A percentile compares a stretch with the other conserved stretches of the same genome.
These are phyloP conservation scores for Oryza australiensis DNA, from an alignment of 176 grass and related monocot species.

Conservation along the genomic window DNA sequence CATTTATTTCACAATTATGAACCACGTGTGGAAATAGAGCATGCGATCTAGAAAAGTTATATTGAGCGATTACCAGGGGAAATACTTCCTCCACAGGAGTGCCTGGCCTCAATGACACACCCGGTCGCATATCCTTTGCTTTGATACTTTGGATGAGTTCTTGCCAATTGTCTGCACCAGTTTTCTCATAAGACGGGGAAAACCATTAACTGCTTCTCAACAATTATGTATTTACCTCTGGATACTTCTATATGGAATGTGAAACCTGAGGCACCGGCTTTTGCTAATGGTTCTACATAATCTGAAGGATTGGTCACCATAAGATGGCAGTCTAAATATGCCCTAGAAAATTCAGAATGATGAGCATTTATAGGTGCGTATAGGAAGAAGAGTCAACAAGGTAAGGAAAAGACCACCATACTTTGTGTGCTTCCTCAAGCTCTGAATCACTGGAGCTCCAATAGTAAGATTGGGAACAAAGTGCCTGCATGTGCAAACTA, in stretches of 20 bases:
- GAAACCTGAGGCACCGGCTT: slow-evolving; percentile 95
- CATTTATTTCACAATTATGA: not conserved
- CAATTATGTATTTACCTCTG: slow-evolving; percentile 52
- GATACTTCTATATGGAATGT: slow-evolving; percentile 97
- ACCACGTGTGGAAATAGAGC: not conserved
- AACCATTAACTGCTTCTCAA: slow-evolving; percentile 16
- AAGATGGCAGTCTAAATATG: slow-evolving; percentile 99
- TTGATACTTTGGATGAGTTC: slow-evolving; percentile 78
- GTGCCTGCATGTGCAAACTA: slow-evolving; percentile 58
- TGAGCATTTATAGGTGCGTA: slow-evolving; percentile 4
- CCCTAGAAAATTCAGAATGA: slow-evolving; percentile 49
- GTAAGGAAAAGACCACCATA: slow-evolving; percentile 37
- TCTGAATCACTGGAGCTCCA: slow-evolving; percentile 85
- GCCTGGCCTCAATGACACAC: slow-evolving; percentile 89
- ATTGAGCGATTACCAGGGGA: slow-evolving; percentile 55
- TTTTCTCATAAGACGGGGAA: slow-evolving; percentile 19
- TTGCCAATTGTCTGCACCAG: slow-evolving; percentile 82
- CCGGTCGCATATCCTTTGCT: slow-evolving; percentile 78
- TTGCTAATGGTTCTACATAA: slow-evolving; percentile 77
- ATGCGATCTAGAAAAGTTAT: not conserved
- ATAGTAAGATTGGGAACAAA: slow-evolving; percentile 96
- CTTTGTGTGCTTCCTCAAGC: slow-evolving; percentile 89
- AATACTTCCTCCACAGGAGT: slow-evolving; percentile 90
- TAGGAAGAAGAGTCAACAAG: not conserved
- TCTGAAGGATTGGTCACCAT: slow-evolving; percentile 97